Conservation (phyloP, 768 basidiomycete genomes). For the Cystofilobasidium macerans region DNA sequence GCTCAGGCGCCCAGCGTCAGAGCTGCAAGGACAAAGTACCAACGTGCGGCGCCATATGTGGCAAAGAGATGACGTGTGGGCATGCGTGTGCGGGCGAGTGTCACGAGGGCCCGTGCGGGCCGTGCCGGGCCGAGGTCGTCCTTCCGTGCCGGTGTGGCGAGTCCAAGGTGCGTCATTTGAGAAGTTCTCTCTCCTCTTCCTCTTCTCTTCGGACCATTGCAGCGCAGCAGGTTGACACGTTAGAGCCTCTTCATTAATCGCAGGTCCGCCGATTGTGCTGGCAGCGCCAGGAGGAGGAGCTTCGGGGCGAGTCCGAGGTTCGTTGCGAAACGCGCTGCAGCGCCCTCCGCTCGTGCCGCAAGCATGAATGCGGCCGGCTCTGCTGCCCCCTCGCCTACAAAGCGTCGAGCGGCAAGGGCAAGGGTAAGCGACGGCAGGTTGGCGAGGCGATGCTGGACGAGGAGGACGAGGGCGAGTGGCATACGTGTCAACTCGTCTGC, state of each 20-base stretch:
- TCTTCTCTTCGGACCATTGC: too few species aligned
- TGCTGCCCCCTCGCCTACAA: slow-evolving; percentile 78
- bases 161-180: slow-evolving; percentile 45
- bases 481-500: slow-evolving; percentile 17
- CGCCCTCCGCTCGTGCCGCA: slow-evolving; percentile 68
- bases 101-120: slow-evolving; percentile 45
- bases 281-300: slow-evolving; percentile 32
- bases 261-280: slow-evolving; percentile 38
- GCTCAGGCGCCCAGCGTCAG: slow-evolving; percentile 29
- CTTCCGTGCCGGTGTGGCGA: slow-evolving; percentile 80
- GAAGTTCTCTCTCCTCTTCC: neutral
- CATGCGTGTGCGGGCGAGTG: slow-evolving; percentile 63
- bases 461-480: slow-evolving; percentile 46
- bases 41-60: slow-evolving; percentile 60
- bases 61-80: slow-evolving; percentile 56
- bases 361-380: slow-evolving; percentile 68
- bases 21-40: slow-evolving; percentile 68
- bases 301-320: slow-evolving; percentile 45
- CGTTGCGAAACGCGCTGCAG: slow-evolving; percentile 70
- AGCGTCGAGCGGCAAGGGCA: slow-evolving; percentile 50
- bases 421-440: slow-evolving; percentile 49
- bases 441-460: slow-evolving; percentile 40
- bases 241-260: too few species aligned
- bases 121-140: slow-evolving; percentile 58
- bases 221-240: too few species aligned